Percentiles rank a stretch among this genome's conserved stretches.
Conservation (phyloP, 2,329 filamentous ascomycete species). For the Torrubiella hemipterigena region DNA sequence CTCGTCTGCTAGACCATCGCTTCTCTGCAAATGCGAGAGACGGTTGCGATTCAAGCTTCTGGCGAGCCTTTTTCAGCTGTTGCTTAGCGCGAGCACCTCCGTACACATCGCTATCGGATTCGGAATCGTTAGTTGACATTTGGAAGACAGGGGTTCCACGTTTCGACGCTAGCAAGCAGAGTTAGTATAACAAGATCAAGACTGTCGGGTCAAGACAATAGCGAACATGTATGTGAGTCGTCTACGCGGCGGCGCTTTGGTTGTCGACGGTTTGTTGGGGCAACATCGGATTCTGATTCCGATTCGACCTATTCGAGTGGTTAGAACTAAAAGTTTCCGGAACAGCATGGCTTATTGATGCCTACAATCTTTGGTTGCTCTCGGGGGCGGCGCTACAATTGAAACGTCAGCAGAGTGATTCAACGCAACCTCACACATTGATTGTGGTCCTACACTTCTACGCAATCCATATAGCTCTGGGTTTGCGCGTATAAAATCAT, state of each 20-base stretch:
- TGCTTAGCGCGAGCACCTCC: constrained; percentile 62
- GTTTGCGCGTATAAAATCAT: constrained; percentile 79
- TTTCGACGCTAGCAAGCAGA: constrained; percentile 52
- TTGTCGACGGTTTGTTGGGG: constrained; percentile 42
- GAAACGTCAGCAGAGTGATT: constrained; percentile 18
- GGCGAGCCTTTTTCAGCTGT: constrained; percentile 64
- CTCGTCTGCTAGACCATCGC: constrained; percentile 80
- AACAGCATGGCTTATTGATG: not conserved
- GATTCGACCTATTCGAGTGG: constrained; percentile 33
- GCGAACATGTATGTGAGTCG: constrained; percentile 51
- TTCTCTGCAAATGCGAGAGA: constrained; percentile 64
- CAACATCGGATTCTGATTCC: constrained; percentile 62
- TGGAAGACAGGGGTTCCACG: constrained; percentile 42
- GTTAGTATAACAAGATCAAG: too few relatives aligned
- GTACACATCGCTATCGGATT: constrained; percentile 66
- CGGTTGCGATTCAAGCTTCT: constrained; percentile 56
- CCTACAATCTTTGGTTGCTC: constrained; percentile 47
- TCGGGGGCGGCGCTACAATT: constrained; percentile 38
- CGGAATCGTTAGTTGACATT: constrained; percentile 47
- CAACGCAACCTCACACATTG: constrained; percentile 9
- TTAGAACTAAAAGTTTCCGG: constrained; percentile 4
- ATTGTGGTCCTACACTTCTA: constrained; percentile 61
- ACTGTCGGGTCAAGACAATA: not conserved
- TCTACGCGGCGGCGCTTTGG: constrained; percentile 59
- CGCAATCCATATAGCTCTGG: constrained; percentile 90